Base-by-base conservation (phyloP, 2,329 filamentous ascomycete species). In the Claviceps pusilla region DNA sequence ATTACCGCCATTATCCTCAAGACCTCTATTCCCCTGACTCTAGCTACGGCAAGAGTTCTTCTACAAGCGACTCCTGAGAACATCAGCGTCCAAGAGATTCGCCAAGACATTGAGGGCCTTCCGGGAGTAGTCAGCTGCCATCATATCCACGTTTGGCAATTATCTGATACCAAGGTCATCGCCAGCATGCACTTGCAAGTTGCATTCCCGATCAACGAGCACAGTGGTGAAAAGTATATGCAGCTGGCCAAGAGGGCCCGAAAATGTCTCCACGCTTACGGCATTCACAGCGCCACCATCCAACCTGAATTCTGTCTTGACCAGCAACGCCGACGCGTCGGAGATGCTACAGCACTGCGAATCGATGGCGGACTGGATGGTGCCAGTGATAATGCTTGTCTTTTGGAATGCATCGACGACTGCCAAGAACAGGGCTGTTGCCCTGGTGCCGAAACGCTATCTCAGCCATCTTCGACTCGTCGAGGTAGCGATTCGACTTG, bases 91-190 rank as follows among this genome's bases (percentile, higher is more conserved):
- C 85, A 90, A 59, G 87, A 97, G 56, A 91, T 98, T 68, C 87
- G 89, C 60, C 84, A 91, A 60, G 93, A 98, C 66, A 95, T 98
- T 53, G 81, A 90, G 65, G 73, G 79, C 16, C 80, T 98, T 6
- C 85, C 86, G 0, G 90, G 90, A 46, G 86, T 98, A 50, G 75
- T 93, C 57, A 89, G 86, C 66, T 95, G 89, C 65, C 93, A 98
- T 70, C 91, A 98, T 67, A 78, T 98, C 28, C 93, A 98, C 67
- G 89, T 98, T 58, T 98, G 93, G 93, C 91, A 97, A 69, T 79
- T 98, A 39, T 95, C 87, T 16, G 91, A 97, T 66, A 93, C 89
- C 52, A 95, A 96, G 73, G 76, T 95, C 39, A 86, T 98, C 42
- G 91, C 93, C 12, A 93, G 87, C 11, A 80, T 98, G 69, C 93